Conservation (phyloP, 768 basidiomycete species). For the Rickenella mellea region DNA sequence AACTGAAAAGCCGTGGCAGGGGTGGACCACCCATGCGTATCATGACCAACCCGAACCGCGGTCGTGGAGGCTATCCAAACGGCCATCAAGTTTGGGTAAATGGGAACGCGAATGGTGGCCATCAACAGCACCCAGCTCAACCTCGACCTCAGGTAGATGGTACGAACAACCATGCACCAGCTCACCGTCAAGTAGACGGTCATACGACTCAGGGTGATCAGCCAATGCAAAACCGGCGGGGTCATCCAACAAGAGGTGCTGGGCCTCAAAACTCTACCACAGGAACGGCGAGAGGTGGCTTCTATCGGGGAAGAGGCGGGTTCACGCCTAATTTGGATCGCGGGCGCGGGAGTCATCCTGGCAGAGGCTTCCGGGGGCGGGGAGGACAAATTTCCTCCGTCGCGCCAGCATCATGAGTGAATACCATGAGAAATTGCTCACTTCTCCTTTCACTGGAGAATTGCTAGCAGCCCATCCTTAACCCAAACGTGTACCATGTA, state of each 20-base stretch:
- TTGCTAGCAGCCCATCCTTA: too few relatives aligned
- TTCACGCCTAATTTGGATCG: constrained; percentile 19
- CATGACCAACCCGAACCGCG: constrained; percentile 69
- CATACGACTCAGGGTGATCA: neutral
- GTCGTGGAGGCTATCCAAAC: constrained; percentile 22
- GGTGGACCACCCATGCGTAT: constrained; percentile 46
- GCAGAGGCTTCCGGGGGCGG: constrained; percentile 20
- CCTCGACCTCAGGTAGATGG: constrained; percentile 14
- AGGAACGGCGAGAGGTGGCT: constrained; percentile 14
- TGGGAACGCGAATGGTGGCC: constrained; percentile 2
- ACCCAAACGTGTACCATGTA: too few relatives aligned
- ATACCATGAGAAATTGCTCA: too few relatives aligned
- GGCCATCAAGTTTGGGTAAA: constrained; percentile 8
- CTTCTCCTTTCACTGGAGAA: too few relatives aligned
- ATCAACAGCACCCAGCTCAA: constrained; percentile 6
- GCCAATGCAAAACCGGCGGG: constrained; percentile 1
- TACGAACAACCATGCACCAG: constrained; percentile 23
- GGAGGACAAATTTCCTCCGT: too few relatives aligned
- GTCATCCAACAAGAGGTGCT: constrained; percentile 4
- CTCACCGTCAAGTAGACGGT: constrained; percentile 14
- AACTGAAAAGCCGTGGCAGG: constrained; percentile 15
- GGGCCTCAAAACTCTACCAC: constrained; percentile 1
- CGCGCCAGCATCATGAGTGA: too few relatives aligned
- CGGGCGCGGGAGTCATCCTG: constrained; percentile 16
- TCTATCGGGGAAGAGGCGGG: constrained; percentile 25